Percentiles rank a stretch among this genome's conserved stretches.
phyloP scores from a whole-genome alignment of 1,284 basidiomycete species.

The Hortiboletus rubellus region DNA sequence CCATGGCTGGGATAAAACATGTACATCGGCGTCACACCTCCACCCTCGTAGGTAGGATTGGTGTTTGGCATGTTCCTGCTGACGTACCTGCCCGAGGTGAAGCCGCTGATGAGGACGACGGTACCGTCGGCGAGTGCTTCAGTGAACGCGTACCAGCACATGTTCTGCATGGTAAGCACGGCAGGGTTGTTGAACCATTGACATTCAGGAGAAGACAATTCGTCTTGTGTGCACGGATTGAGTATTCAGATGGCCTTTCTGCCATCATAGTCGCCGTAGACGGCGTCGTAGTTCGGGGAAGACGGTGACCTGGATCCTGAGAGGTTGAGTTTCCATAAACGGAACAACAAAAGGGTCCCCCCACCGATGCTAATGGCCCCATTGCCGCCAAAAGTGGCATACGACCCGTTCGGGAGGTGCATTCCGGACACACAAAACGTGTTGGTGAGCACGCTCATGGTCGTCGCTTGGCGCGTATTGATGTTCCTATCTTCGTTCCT shows the following conservation, averaged over 20 bases:
- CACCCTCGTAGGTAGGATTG: constrained; percentile 63
- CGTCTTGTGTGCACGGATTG: constrained; percentile 62
- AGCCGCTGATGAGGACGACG: constrained; percentile 76
- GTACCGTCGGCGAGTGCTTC: constrained; percentile 68
- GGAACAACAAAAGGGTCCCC: too few relatives aligned
- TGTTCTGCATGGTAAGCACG: constrained; percentile 67
- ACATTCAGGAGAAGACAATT: constrained; percentile 53
- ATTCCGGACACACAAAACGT: too few relatives aligned
- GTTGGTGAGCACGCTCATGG: too few relatives aligned
- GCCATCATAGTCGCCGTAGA: constrained; percentile 67
- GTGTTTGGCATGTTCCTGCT: constrained; percentile 74
- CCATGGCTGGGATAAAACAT: constrained; percentile 53
- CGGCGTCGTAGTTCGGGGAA: too few relatives aligned
- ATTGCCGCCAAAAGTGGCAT: too few relatives aligned
- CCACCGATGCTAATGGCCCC: too few relatives aligned
- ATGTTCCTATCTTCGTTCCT: too few relatives aligned
- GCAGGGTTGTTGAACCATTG: constrained; percentile 77
- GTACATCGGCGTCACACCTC: constrained; percentile 31
- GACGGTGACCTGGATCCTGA: too few relatives aligned
- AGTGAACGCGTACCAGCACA: constrained; percentile 86
- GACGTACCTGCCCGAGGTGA: constrained; percentile 82
- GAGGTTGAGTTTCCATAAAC: too few relatives aligned
- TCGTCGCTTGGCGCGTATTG: too few relatives aligned
- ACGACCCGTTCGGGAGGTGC: too few relatives aligned
- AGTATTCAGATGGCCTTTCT: constrained; percentile 65